Evolutionary conservation across 2,329 filamentous ascomycete species (phyloP).

Genomic region (Fusarium chuoi): DNA sequence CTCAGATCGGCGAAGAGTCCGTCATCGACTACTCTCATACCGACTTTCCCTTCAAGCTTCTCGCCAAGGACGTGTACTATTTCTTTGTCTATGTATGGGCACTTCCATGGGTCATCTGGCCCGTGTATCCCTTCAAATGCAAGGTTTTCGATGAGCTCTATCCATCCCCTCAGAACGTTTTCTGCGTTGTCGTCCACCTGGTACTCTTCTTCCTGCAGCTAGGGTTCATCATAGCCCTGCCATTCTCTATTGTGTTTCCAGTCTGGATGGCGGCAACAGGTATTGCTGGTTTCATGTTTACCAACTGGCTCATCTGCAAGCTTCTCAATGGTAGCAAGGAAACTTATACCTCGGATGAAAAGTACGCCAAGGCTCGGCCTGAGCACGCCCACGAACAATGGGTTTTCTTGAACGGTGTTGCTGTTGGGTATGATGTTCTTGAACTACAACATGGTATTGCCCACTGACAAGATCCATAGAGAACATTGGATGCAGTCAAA

Average conservation of each 20-base stretch:
- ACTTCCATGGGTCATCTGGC: slow-evolving; percentile 70
- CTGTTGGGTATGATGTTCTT: slow-evolving; percentile 61
- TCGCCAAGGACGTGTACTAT: slow-evolving; percentile 64
- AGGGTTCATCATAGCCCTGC: slow-evolving; percentile 67
- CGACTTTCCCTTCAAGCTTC: slow-evolving; percentile 62
- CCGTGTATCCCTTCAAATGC: slow-evolving; percentile 62
- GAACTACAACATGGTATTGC: background rate
- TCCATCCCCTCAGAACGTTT: slow-evolving; percentile 65
- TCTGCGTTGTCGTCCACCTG: slow-evolving; percentile 66
- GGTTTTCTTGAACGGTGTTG: slow-evolving; percentile 84
- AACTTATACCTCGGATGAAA: slow-evolving; percentile 62
- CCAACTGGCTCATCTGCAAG: slow-evolving; percentile 63
- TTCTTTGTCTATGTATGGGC: slow-evolving; percentile 66
- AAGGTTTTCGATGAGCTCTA: slow-evolving; percentile 72
- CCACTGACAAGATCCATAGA: slow-evolving; percentile 46
- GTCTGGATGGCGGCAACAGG: slow-evolving; percentile 58
- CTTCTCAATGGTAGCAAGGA: slow-evolving; percentile 61
- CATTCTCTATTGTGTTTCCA: slow-evolving; percentile 59
- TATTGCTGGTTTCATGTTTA: slow-evolving; percentile 56
- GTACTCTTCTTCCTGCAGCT: slow-evolving; percentile 69
- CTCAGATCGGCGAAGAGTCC: slow-evolving; percentile 66
- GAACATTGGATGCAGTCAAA: slow-evolving; percentile 76
- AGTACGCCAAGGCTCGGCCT: slow-evolving; percentile 60
- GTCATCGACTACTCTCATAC: slow-evolving; percentile 72
- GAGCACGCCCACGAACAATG: slow-evolving; percentile 74